Base-by-base conservation (phyloP, 371 early-diverging fungal genomes). In the Rhizomucor pusillus region DNA sequence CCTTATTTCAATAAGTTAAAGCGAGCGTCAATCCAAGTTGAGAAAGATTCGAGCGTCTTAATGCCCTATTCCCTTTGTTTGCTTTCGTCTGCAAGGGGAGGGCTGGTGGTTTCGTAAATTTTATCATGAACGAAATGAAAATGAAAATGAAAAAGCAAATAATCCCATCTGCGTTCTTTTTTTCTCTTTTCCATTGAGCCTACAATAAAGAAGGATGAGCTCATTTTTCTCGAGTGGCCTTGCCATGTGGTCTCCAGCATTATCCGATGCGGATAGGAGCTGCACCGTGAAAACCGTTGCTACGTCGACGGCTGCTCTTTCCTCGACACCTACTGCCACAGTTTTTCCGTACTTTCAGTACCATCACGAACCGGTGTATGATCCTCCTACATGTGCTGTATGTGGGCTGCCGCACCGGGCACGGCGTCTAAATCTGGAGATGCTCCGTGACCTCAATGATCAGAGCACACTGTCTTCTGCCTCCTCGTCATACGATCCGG, bases 1-100 rank as follows among this genome's bases (percentile, higher is more conserved):
- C 56, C 1, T 66, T n/a, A n/a, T 75, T 20, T 50, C 53, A 19
- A 59, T 60, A 11, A 67, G 69, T 35, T 52, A 65, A 9, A 29
- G 29, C 29, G 71, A 68, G 11, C 61, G 63, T 44, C 57, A 57
- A 46, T 34, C 33, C 36, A 20, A 37, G 44, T 57, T 51, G 44
- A 46, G 45, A 46, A 50, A 45, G 43, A 51, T 37, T 23, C 47
- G 57, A 49, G 50, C 50, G 57, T 57, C 57, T 57, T 57, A 57
- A 36, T 37, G 57, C 57, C 57, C 57, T 44, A 54, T 57, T 25
- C 46, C 25, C 29, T 34, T 43, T 51, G 50, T 36, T 57, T 50
- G 14, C 35, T 51, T 18, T 20, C 34, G 34, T 45, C 45, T 36
- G 51, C 13, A 41, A 5, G 14, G 41, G 51, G 57, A 44, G 57